These are phyloP conservation scores for Rhizopus microsporus DNA, from an alignment of 371 early-diverging fungal genomes.

Conservation along the genomic window DNA sequence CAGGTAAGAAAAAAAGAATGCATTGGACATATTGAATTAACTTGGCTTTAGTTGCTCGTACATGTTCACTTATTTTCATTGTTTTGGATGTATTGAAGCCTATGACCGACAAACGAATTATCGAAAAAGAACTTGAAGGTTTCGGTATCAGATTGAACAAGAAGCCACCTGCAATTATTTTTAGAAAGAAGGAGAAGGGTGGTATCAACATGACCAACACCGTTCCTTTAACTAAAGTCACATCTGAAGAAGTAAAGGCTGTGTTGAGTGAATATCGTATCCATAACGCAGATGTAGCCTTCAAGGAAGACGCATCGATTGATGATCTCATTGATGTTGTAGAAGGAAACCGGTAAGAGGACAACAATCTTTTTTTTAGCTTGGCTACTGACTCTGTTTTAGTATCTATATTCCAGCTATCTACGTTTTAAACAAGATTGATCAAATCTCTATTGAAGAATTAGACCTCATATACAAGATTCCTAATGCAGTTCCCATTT, in stretches of 20 bases:
- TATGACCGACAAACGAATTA: constrained; percentile 89
- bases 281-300: constrained; percentile 90
- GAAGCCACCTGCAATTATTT: constrained; percentile 94
- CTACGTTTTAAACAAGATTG: constrained; percentile 97
- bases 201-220: constrained; percentile 92
- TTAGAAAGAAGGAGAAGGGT: constrained; percentile 93
- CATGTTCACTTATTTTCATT: constrained; percentile 92
- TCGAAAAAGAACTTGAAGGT: constrained; percentile 98
- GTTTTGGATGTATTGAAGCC: constrained; percentile 97
- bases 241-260: constrained; percentile 84
- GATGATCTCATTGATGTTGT: constrained; percentile 98
- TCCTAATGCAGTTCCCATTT: constrained; percentile 97
- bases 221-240: constrained; percentile 83
- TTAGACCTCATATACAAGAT: constrained; percentile 95
- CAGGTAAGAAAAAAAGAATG: constrained; percentile 46
- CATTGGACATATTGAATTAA: neutral
- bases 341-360: constrained; percentile 50
- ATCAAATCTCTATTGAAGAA: constrained; percentile 92
- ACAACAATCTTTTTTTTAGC: neutral
- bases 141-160: constrained; percentile 99
- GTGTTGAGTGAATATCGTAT: constrained; percentile 92
- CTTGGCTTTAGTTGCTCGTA: constrained; percentile 75
- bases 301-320: constrained; percentile 84
- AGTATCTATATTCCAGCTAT: constrained; percentile 79
- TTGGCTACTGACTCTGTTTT: neutral